Conservation (phyloP, 78 protist species). For the Dictyostelium capitatum region DNA sequence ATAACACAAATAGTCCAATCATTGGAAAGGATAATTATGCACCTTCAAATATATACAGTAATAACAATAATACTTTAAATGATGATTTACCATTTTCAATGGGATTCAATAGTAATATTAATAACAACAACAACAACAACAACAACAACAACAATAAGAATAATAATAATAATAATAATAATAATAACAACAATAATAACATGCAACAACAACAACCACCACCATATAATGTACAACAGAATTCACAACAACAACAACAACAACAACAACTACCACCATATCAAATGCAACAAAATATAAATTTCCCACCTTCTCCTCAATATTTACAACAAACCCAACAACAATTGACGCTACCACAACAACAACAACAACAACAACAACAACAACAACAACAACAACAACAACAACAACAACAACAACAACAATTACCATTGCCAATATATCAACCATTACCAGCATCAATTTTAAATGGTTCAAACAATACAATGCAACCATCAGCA, state of each 20-base stretch:
- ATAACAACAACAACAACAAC: slow-evolving; percentile 9
- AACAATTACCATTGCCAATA: not conserved
- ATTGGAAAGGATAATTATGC: not conserved
- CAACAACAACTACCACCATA: not conserved
- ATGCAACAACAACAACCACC: not conserved
- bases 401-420: not conserved
- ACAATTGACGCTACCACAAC: not conserved
- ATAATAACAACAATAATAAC: slow-evolving; percentile 9
- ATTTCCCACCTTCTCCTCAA: no score
- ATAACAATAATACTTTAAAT: not conserved
- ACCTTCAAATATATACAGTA: not conserved
- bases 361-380: slow-evolving; percentile 6
- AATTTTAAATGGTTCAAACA: not conserved
- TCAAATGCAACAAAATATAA: not conserved
- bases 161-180: not conserved
- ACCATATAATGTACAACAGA: not conserved
- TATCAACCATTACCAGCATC: not conserved
- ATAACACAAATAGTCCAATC: not conserved
- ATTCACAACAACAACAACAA: not conserved
- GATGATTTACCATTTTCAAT: slow-evolving; percentile 14
- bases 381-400: not conserved
- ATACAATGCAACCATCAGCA: not conserved
- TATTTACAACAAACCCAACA: not conserved
- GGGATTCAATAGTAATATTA: slow-evolving; percentile 13
- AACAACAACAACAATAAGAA: slow-evolving; percentile 6